Conservation (phyloP, 495 filamentous ascomycete genomes). For the Friedmanniomyces simplex region DNA sequence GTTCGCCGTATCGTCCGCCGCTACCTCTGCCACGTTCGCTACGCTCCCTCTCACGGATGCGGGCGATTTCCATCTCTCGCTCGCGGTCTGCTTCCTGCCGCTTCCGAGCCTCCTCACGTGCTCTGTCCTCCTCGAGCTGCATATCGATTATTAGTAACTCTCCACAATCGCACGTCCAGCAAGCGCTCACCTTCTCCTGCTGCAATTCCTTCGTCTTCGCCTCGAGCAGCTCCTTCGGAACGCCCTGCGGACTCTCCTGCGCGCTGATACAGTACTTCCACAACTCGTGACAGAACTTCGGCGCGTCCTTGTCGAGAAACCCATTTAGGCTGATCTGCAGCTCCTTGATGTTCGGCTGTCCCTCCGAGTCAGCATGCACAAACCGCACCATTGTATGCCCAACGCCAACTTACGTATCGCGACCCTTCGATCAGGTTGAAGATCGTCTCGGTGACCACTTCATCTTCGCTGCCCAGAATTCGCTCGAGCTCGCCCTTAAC, state of each 20-base stretch:
- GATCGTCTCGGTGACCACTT: conserved; percentile 86
- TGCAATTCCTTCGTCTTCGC: conserved; percentile 91
- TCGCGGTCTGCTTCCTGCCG: conserved; percentile 55
- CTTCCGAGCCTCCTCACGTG: conserved; percentile 60
- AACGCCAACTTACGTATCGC: conserved; percentile 56
- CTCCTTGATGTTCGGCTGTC: conserved; percentile 84
- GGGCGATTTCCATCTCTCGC: conserved; percentile 51
- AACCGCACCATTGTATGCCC: background rate
- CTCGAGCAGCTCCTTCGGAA: conserved; percentile 88
- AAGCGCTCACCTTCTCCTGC: conserved; percentile 66
- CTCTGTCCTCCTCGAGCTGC: conserved; percentile 74
- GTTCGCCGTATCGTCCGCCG: conserved; percentile 32
- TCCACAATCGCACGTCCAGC: background rate
- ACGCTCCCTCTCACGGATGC: conserved; percentile 62
- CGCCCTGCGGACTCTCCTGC: conserved; percentile 75
- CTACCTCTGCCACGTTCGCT: conserved; percentile 51
- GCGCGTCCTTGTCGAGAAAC: conserved; percentile 88
- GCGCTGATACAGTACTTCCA: conserved; percentile 88
- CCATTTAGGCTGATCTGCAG: conserved; percentile 89
- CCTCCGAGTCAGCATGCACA: background rate
- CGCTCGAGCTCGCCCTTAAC: conserved; percentile 77
- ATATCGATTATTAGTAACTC: background rate
- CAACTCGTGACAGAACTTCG: conserved; percentile 84
- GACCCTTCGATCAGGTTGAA: conserved; percentile 77
- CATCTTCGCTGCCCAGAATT: conserved; percentile 83